Evolutionary conservation across 2,329 filamentous ascomycete genomes (phyloP), one percentile per base, ranked within the genome.

Genomic region (Cladosporium halotolerans): DNA sequence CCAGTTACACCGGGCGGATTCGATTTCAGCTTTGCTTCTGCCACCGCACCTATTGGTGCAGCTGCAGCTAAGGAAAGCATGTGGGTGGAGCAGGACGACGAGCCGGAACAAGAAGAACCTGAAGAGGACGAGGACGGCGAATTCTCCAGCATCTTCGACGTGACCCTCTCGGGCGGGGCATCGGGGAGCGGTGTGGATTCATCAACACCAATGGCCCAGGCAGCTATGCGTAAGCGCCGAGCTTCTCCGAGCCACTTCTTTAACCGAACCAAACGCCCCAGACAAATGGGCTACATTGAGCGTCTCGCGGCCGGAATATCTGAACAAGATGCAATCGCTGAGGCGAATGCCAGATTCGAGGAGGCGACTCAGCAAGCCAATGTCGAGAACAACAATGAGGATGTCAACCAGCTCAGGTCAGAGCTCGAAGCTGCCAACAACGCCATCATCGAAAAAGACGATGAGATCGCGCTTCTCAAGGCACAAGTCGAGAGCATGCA

Each of bases 271-370:
- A 51, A 44, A 16, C 40, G 13, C n/a, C 32, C 40, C 6, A 51
- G 14, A 14, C 28, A 51, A 18, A 51, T 51, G 48, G 48, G 48
- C 13, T 51, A 44, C 48, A 51, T 51, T 14, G 48, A 51, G 19
- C 48, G 48, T 13, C 48, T 51, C n/a, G 48, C 48, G 1, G 48
- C 48, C 3, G 48, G 48, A 3, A 18, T 51, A 28, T 32, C 38
- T 18, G 11, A 42, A 18, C 39, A 51, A 13, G 48, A 44, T 3
- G 14, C 19, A 6, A 28, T 41, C 7, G 36, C 38, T 5, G 36
- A 4, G 9, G 36, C 19, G 19, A 23, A 16, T 13, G 9, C n/a
- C 11, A 7, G 23, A 7, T n/a, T 10, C 34, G 46, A 36, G 2
- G 19, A 23, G 14, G 3, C n/a, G 7, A 18, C 14, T 5, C 5